Base-by-base conservation (phyloP, 2,329 filamentous ascomycete genomes). In the Graphium sp. region DNA sequence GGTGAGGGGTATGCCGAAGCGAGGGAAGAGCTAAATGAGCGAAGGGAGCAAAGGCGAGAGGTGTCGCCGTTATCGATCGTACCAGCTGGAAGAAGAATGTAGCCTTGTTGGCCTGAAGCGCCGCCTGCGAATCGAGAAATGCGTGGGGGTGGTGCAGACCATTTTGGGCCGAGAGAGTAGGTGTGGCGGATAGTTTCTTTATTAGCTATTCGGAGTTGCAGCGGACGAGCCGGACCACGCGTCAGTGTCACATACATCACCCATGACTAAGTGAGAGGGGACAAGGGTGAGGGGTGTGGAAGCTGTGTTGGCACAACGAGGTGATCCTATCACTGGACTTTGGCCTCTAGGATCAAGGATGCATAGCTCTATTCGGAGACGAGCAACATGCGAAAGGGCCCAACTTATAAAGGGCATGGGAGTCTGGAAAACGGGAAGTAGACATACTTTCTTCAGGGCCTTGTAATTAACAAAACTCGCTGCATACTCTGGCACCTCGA, bases 391-490 rank as follows among this genome's bases (percentile, higher is more conserved):
- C n/a, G n/a, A n/a, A n/a, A n/a, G n/a, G n/a, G n/a, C n/a, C n/a
- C n/a, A n/a, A n/a, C n/a, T n/a, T n/a, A n/a, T n/a, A n/a, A 19
- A 14, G 11, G 14, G 19, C 17, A 29, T 9, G 17, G 27, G n/a
- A 29, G 10, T 12, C 10, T 21, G 20, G 28, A 22, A 16, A 27
- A 21, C 14, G 18, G 29, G 32, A 7, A 22, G 5, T 20, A 16
- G 28, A 49, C 56, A 37, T 49, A 92, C 89, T 82, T 95, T 95
- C 58, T 98, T 98, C 42, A 98, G 65, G 35, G 84, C 85, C 60
- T 98, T 98, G 64, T 98, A 98, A 58, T 98, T 94, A 43, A 95
- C 85, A 50, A 98, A 98, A 56, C 85, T 94, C 39, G 87, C 84
- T 36, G 89, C 87, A 76, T 98, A 98, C 68, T 98, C 89, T 35